Conservation (phyloP, 805 yeast species). For the Brettanomyces sp. region DNA sequence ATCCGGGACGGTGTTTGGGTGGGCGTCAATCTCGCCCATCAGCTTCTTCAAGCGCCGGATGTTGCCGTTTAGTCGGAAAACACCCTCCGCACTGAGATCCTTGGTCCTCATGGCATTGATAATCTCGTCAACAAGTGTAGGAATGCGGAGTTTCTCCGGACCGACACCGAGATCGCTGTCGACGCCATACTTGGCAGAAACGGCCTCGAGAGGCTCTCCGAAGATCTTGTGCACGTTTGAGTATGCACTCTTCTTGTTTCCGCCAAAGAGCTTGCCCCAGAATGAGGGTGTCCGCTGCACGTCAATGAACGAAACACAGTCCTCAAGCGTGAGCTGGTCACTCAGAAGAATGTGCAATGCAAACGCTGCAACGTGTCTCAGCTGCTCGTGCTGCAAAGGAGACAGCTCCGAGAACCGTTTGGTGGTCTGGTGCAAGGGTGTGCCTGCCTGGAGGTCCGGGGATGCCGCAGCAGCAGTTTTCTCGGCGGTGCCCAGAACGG, state of each 20-base stretch:
- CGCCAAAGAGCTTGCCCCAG: constrained; percentile 41
- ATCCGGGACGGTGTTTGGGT: constrained; percentile 62
- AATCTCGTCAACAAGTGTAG: constrained; percentile 79
- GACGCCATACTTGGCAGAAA: constrained; percentile 64
- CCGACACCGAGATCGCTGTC: constrained; percentile 83
- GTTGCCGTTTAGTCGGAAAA: constrained; percentile 93
- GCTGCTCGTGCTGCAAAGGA: constrained; percentile 45
- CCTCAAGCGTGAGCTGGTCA: constrained; percentile 26
- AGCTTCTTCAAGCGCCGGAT: constrained; percentile 71
- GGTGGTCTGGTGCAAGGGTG: background rate
- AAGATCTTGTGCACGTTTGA: constrained; percentile 38
- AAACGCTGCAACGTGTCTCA: constrained; percentile 51
- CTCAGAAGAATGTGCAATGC: constrained; percentile 31
- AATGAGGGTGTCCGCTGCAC: constrained; percentile 35
- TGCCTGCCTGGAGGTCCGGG: background rate
- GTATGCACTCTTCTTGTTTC: constrained; percentile 3
- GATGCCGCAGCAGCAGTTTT: too few relatives aligned
- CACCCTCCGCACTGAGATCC: constrained; percentile 94
- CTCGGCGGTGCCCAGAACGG: background rate
- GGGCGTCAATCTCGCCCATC: constrained; percentile 59
- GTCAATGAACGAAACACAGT: constrained; percentile 33
- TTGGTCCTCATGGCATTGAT: constrained; percentile 75
- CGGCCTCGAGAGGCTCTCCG: constrained; percentile 63
- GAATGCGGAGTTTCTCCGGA: constrained; percentile 69
- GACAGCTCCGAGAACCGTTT: constrained; percentile 53